phyloP scores from a whole-genome alignment of 805 yeast species.

The Zygosaccharomyces bisporus region DNA sequence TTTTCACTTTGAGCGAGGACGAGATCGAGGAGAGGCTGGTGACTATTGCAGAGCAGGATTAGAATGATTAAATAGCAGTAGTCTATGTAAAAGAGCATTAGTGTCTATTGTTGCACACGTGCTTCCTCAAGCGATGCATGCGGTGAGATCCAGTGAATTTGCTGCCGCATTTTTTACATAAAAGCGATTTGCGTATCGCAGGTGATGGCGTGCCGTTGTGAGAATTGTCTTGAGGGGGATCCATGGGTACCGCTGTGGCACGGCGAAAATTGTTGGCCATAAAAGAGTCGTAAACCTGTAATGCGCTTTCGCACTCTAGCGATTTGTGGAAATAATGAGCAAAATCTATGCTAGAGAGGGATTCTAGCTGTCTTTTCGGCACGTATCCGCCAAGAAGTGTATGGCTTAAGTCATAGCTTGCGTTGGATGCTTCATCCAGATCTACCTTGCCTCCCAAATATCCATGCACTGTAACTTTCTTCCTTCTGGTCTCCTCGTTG shows the following conservation, averaged over 20 bases:
- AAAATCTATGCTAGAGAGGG: conserved; percentile 34
- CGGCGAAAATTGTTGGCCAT: conserved; percentile 17
- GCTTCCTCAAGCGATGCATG: conserved; percentile 20
- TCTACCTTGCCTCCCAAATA: conserved; percentile 33
- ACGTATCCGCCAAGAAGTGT: conserved; percentile 35
- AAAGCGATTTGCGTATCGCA: conserved; percentile 24
- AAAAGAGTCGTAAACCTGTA: conserved; percentile 27
- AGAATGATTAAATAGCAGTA: conserved; percentile 15
- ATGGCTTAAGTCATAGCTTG: conserved; percentile 31
- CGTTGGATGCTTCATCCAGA: conserved; percentile 23
- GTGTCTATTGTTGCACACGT: conserved; percentile 18
- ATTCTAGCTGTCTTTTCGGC: conserved; percentile 32
- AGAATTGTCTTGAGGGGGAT: conserved; percentile 1
- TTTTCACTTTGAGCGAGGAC: conserved; percentile 69
- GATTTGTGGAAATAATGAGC: conserved; percentile 33
- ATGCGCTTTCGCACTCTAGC: conserved; percentile 29
- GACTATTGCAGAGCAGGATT: conserved; percentile 95
- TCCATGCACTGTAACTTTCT: conserved; percentile 28
- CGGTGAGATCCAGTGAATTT: conserved; percentile 27
- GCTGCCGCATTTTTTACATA: conserved; percentile 28
- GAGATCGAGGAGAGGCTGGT: conserved; percentile 93
- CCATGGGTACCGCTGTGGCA: conserved; percentile 1
- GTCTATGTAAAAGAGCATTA: conserved; percentile 9
- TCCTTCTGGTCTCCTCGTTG: conserved; percentile 13
- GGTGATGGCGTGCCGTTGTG: conserved; percentile 7